Percentiles rank a stretch among this genome's conserved stretches.
Evolutionary conservation across 139 green algal species (phyloP).

Genomic region (Chlorella sp.): DNA sequence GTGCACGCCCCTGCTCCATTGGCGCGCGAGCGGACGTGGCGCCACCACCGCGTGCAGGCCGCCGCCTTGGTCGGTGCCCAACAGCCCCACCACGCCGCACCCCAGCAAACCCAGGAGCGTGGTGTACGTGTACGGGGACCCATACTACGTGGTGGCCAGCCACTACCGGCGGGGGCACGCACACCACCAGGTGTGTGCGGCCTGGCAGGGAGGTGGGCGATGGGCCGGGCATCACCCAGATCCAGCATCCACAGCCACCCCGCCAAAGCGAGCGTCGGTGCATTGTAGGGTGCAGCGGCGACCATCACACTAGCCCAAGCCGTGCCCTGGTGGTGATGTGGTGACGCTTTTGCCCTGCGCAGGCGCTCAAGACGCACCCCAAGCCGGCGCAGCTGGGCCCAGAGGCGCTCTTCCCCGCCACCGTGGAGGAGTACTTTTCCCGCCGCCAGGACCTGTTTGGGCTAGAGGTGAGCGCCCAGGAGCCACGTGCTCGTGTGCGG

Average conservation of each 20-base stretch:
- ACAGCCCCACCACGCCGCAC: neutral
- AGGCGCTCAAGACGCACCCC: neutral
- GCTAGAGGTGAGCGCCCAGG: neutral
- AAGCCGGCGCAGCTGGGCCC: neutral
- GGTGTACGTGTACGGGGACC: constrained; percentile 49
- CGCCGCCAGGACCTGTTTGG: constrained; percentile 42
- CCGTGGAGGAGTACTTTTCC: constrained; percentile 25
- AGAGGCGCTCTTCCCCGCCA: constrained; percentile 14
- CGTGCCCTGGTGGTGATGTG: too few species aligned
- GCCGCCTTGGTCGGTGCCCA: neutral
- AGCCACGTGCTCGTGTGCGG: neutral
- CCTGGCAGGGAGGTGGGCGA: too few species aligned
- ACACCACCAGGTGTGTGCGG: constrained; percentile 30
- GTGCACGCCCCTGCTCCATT: neutral
- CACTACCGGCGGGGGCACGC: constrained; percentile 41
- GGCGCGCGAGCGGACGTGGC: neutral
- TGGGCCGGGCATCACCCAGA: too few species aligned
- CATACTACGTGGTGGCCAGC: constrained; percentile 31
- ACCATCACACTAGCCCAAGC: too few species aligned
- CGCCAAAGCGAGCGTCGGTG: too few species aligned
- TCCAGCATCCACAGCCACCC: too few species aligned
- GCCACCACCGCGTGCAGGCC: constrained; percentile 11
- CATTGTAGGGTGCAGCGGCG: too few species aligned
- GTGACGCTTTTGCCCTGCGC: too few species aligned
- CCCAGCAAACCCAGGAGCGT: constrained; percentile 3